Conservation (phyloP, 2,329 filamentous ascomycete species). For the Xylaria multiplex region DNA sequence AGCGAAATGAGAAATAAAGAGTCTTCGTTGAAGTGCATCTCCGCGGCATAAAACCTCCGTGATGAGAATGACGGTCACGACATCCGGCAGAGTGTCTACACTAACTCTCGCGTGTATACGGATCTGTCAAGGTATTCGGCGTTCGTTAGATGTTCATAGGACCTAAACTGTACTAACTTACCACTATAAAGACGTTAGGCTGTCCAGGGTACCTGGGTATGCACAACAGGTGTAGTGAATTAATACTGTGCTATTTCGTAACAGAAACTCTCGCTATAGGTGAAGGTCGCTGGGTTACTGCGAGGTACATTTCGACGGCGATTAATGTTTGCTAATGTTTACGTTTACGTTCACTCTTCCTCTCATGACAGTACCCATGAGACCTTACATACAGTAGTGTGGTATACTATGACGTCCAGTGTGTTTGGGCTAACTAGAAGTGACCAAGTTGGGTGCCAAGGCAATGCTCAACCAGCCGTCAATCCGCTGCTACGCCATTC, state of each 20-base stretch:
- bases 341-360: constrained; percentile 18
- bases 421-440: no score
- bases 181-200: background rate
- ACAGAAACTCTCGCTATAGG: constrained; percentile 33
- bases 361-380: background rate
- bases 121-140: no score
- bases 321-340: constrained; percentile 33
- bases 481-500: constrained; percentile 42
- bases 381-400: background rate
- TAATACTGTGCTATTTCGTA: constrained; percentile 35
- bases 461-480: background rate
- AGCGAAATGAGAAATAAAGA: background rate
- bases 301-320: background rate
- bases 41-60: constrained; percentile 20
- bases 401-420: background rate
- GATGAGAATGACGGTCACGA: background rate
- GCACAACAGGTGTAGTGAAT: background rate
- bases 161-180: constrained; percentile 1
- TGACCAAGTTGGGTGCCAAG: no score
- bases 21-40: constrained; percentile 18
- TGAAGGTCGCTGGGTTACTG: background rate
- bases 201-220: background rate
- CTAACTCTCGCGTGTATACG: no score
- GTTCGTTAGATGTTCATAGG: no score
- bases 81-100: constrained; percentile 8